Conservation (phyloP, 129 eudicot species). For the Tagetes erecta region DNA sequence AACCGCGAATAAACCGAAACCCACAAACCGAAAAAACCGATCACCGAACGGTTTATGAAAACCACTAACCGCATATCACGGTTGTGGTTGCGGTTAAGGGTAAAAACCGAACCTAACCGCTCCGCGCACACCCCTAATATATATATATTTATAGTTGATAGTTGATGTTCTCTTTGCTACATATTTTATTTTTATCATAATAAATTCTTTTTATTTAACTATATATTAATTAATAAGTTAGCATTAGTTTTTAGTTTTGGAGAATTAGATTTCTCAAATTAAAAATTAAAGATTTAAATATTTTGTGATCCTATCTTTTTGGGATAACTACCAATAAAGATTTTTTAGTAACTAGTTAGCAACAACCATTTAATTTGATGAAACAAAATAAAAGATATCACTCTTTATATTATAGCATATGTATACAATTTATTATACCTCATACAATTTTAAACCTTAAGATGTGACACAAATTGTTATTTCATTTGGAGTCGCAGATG, state of each 20-base stretch:
- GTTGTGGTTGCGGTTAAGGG: no score
- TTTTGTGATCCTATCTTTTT: conserved; percentile 18
- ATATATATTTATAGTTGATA: background rate
- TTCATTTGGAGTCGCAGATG: background rate
- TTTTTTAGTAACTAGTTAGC: no score
- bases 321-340: background rate
- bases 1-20: no score
- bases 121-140: no score
- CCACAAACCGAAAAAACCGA: no score
- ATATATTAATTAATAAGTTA: background rate
- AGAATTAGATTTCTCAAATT: background rate
- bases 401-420: background rate
- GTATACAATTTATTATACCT: background rate
- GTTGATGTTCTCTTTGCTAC: no score
- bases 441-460: background rate
- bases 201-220: background rate
- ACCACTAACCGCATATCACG: no score
- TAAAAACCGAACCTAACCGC: no score
- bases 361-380: background rate
- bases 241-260: background rate
- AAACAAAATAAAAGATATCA: no score
- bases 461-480: background rate
- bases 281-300: background rate
- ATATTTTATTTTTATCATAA: background rate
- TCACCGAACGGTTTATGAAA: no score